phyloP scores from a whole-genome alignment of 2,329 filamentous ascomycete genomes.

The Ceratocystis cacaofunesta region DNA sequence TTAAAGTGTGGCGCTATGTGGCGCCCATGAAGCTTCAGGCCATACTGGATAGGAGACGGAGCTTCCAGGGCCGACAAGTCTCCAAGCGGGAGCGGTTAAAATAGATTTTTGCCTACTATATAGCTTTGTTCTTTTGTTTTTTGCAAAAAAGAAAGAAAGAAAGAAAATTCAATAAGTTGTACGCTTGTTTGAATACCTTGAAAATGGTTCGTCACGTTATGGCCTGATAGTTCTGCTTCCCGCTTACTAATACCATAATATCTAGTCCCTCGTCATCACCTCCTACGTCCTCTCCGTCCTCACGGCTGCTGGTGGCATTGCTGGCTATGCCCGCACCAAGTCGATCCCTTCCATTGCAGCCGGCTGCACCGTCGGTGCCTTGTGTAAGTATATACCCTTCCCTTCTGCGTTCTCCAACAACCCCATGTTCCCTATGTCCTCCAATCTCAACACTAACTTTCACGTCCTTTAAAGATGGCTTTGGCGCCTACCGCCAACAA shows the following conservation, averaged over 20 bases:
- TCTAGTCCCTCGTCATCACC: slow-evolving; percentile 30
- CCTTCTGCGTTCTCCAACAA: not conserved
- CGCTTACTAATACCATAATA: slow-evolving; percentile 15
- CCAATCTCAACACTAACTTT: slow-evolving; percentile 2
- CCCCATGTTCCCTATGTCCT: not conserved
- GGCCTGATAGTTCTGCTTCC: not conserved
- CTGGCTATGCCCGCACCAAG: slow-evolving; percentile 70
- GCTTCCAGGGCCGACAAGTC: not conserved
- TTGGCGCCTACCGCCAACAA: slow-evolving; percentile 70
- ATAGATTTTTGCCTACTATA: not conserved
- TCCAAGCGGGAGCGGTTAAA: not conserved
- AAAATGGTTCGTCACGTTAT: slow-evolving; percentile 7
- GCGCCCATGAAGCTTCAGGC: not conserved
- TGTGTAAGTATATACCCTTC: slow-evolving; percentile 35
- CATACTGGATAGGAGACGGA: not conserved
- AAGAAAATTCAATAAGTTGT: not conserved
- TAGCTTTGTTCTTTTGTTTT: not conserved
- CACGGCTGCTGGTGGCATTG: slow-evolving; percentile 74
- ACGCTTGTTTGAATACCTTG: not conserved
- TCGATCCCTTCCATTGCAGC: slow-evolving; percentile 79
- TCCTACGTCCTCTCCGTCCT: slow-evolving; percentile 67
- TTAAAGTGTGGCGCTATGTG: slow-evolving; percentile 9
- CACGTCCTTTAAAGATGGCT: slow-evolving; percentile 37
- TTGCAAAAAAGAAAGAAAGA: too few species aligned
- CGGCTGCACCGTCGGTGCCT: slow-evolving; percentile 62